Conservation (phyloP, 2,329 filamentous ascomycete genomes). For the Fusarium goolgardi region DNA sequence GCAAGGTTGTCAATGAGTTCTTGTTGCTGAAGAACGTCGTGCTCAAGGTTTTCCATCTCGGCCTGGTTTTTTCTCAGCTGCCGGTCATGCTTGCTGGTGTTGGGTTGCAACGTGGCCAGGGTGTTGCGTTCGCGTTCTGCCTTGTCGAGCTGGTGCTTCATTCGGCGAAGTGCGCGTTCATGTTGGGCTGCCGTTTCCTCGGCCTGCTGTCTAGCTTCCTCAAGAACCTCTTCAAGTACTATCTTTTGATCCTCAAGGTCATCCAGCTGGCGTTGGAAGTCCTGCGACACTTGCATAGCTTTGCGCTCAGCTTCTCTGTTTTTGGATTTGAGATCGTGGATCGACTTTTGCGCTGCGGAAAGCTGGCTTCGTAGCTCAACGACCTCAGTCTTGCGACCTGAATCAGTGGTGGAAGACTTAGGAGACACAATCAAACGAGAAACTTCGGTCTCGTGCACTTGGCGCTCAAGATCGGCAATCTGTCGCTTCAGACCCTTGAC, state of each 20-base stretch:
- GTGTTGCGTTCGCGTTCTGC: constrained; percentile 60
- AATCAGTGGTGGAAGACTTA: constrained; percentile 61
- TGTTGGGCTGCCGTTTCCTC: constrained; percentile 60
- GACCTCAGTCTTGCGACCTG: constrained; percentile 67
- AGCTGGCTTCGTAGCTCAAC: constrained; percentile 70
- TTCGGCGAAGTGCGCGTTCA: constrained; percentile 56
- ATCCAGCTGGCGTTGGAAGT: constrained; percentile 65
- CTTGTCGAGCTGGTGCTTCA: constrained; percentile 63
- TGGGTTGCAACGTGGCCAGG: constrained; percentile 51
- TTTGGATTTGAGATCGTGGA: constrained; percentile 65
- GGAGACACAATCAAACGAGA: constrained; percentile 60
- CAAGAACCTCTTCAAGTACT: constrained; percentile 68
- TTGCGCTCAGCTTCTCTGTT: constrained; percentile 64
- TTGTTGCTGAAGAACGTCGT: constrained; percentile 77
- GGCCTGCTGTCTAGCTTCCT: constrained; percentile 63
- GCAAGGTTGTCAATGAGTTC: constrained; percentile 69
- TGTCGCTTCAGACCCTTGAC: constrained; percentile 73
- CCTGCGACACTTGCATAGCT: constrained; percentile 55
- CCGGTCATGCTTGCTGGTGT: constrained; percentile 65
- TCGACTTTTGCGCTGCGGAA: constrained; percentile 67
- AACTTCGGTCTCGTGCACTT: constrained; percentile 72
- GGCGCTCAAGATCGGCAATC: constrained; percentile 73
- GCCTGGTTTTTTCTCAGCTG: constrained; percentile 73
- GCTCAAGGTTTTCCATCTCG: constrained; percentile 75
- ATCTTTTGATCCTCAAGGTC: constrained; percentile 70